Evolutionary conservation across 2,329 filamentous ascomycete genomes (phyloP).

Genomic region (Aureobasidium zeae): DNA sequence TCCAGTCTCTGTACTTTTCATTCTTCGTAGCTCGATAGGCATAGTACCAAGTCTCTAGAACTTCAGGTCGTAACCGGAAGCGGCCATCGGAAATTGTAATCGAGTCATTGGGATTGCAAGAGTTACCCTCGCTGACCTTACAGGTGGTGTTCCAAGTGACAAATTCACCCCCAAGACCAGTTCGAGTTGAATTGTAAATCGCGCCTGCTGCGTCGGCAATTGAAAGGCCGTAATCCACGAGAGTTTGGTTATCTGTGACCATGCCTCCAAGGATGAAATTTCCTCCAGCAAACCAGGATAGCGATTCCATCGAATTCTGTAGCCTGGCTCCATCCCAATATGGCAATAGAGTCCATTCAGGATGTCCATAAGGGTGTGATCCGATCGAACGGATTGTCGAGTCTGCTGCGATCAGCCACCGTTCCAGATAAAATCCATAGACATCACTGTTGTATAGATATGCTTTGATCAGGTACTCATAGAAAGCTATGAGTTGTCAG

Average conservation of each 20-base stretch:
- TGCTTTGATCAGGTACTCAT: slow-evolving; percentile 30
- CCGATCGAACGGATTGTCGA: slow-evolving; percentile 26
- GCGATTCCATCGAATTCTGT: slow-evolving; percentile 22
- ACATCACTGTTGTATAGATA: slow-evolving; percentile 26
- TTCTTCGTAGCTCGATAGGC: slow-evolving; percentile 25
- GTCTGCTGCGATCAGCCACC: slow-evolving; percentile 25
- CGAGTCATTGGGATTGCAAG: slow-evolving; percentile 18
- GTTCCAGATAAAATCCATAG: slow-evolving; percentile 24
- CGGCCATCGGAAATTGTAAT: slow-evolving; percentile 17
- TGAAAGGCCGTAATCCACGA: slow-evolving; percentile 25
- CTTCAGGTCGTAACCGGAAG: slow-evolving; percentile 24
- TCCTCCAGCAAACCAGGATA: slow-evolving; percentile 28
- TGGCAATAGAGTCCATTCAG: slow-evolving; percentile 26
- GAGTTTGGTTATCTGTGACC: slow-evolving; percentile 22
- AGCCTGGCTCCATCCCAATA: slow-evolving; percentile 21
- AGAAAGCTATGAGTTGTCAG: slow-evolving; percentile 22
- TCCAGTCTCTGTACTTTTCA: slow-evolving; percentile 25
- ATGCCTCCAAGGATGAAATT: slow-evolving; percentile 29
- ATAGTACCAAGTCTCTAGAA: slow-evolving; percentile 28
- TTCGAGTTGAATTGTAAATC: slow-evolving; percentile 20
- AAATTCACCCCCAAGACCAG: slow-evolving; percentile 25
- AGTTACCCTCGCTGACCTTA: slow-evolving; percentile 1
- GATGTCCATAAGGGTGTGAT: slow-evolving; percentile 24
- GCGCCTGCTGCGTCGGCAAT: slow-evolving; percentile 23
- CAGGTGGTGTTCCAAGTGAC: slow-evolving; percentile 23